Percentiles rank a stretch among this genome's conserved stretches.
Evolutionary conservation across 257 asterid species (phyloP).

Genomic region (Henckelia pumila): DNA sequence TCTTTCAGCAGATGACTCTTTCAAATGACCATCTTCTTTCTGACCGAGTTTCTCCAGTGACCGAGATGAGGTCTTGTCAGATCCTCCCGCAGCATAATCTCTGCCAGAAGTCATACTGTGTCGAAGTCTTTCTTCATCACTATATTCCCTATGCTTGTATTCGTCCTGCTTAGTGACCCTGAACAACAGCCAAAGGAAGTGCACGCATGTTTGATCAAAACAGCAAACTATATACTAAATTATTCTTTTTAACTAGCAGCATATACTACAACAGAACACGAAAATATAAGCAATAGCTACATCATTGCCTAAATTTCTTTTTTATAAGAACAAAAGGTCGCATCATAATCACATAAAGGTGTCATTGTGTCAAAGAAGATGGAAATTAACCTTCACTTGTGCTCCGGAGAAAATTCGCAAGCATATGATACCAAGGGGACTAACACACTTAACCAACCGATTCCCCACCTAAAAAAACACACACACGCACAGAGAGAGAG

Average conservation of each 20-base stretch:
- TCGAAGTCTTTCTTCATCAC: slow-evolving; percentile 74
- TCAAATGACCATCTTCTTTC: slow-evolving; percentile 56
- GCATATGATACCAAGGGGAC: neutral
- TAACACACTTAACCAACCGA: neutral
- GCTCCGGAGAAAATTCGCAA: neutral
- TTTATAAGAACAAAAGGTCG: neutral
- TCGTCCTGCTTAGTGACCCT: slow-evolving; percentile 85
- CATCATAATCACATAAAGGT: neutral
- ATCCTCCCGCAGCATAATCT: slow-evolving; percentile 54
- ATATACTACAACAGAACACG: neutral
- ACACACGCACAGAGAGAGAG: too few species aligned
- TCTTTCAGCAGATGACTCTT: slow-evolving; percentile 58
- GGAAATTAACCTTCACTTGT: neutral
- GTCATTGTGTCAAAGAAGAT: neutral
- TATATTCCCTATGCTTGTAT: slow-evolving; percentile 66
- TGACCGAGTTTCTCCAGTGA: slow-evolving; percentile 59
- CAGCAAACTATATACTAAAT: neutral
- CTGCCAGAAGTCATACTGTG: slow-evolving; percentile 44
- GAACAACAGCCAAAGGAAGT: slow-evolving; percentile 24
- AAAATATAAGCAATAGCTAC: neutral
- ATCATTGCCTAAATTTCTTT: too few species aligned
- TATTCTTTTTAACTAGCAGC: slow-evolving; percentile 5
- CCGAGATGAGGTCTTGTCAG: slow-evolving; percentile 61
- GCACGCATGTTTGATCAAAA: neutral
- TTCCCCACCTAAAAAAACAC: neutral